Percentiles rank a stretch among this genome's conserved stretches.
phyloP scores from a whole-genome alignment of 2,329 filamentous ascomycete genomes.

The Venturia carpophila region DNA sequence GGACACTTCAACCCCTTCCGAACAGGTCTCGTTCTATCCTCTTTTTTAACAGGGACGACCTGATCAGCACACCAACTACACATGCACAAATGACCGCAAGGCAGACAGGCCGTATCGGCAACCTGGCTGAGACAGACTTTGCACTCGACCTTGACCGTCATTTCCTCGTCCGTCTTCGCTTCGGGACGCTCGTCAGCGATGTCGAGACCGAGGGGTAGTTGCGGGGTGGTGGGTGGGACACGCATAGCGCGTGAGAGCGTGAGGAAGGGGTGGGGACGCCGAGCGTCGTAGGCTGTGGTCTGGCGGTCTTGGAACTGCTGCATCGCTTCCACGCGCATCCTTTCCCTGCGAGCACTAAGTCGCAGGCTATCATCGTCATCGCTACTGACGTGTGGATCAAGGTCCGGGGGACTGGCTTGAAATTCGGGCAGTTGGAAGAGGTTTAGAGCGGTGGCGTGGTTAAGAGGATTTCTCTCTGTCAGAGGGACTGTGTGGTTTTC shows the following conservation, averaged over 20 bases:
- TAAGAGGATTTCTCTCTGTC: background rate
- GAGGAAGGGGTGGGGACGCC: background rate
- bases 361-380: background rate
- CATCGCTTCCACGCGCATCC: background rate
- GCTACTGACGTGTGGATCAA: background rate
- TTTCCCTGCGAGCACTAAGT: background rate
- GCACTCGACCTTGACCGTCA: constrained; percentile 45
- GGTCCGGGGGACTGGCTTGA: background rate
- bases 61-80: constrained; percentile 49
- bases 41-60: constrained; percentile 38
- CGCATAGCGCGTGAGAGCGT: background rate
- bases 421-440: background rate
- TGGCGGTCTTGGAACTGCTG: background rate
- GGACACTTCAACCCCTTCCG: constrained; percentile 36
- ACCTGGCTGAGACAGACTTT: constrained; percentile 47
- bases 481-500: background rate
- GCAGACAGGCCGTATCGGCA: constrained; percentile 45
- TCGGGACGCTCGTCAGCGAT: constrained; percentile 40
- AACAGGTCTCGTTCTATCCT: constrained; percentile 34
- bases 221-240: background rate
- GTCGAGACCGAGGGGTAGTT: constrained; percentile 23
- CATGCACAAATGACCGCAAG: constrained; percentile 49
- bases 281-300: background rate
- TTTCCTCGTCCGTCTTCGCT: constrained; percentile 41
- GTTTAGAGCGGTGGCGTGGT: background rate